A percentile compares a stretch with the other conserved stretches of the same genome.
These are phyloP conservation scores for Ceratocystis eucalypticola DNA, from an alignment of 2,329 filamentous ascomycete genomes.

Conservation along the genomic window DNA sequence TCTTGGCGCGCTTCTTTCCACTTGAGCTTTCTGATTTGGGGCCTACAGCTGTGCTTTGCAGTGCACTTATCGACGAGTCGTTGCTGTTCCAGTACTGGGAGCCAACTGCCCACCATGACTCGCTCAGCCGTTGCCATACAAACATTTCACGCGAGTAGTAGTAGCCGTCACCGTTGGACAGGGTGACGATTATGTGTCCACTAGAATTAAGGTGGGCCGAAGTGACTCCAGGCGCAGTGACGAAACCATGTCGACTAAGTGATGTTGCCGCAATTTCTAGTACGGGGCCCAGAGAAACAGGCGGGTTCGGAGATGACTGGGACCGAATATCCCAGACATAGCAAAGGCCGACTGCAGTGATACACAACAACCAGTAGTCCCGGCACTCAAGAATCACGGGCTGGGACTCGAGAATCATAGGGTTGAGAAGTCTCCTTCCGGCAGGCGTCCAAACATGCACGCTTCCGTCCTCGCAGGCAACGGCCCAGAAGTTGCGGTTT, in stretches of 20 bases:
- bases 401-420: constrained; percentile 78
- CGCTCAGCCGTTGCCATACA: constrained; percentile 88
- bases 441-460: constrained; percentile 87
- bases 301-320: constrained; percentile 73
- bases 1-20: constrained; percentile 34
- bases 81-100: constrained; percentile 99
- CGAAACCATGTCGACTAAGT: constrained; percentile 60
- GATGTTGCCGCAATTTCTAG: constrained; percentile 74
- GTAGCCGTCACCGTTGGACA: constrained; percentile 91
- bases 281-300: constrained; percentile 75
- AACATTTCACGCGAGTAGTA: constrained; percentile 76
- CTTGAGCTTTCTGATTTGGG: constrained; percentile 31
- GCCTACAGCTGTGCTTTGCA: constrained; percentile 58
- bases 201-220: constrained; percentile 82
- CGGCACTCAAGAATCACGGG: constrained; percentile 87
- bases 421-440: constrained; percentile 70
- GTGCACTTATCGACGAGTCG: constrained; percentile 71
- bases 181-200: constrained; percentile 73
- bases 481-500: constrained; percentile 82
- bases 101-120: constrained; percentile 95
- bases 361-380: constrained; percentile 76
- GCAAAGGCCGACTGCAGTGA: constrained; percentile 76
- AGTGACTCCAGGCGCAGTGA: constrained; percentile 69
- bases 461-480: constrained; percentile 82
- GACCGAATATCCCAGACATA: constrained; percentile 88